A percentile compares a stretch with the other conserved stretches of the same genome.
phyloP scores from a whole-genome alignment of 148 eudicot species.

The Vaccinium darrowii region DNA sequence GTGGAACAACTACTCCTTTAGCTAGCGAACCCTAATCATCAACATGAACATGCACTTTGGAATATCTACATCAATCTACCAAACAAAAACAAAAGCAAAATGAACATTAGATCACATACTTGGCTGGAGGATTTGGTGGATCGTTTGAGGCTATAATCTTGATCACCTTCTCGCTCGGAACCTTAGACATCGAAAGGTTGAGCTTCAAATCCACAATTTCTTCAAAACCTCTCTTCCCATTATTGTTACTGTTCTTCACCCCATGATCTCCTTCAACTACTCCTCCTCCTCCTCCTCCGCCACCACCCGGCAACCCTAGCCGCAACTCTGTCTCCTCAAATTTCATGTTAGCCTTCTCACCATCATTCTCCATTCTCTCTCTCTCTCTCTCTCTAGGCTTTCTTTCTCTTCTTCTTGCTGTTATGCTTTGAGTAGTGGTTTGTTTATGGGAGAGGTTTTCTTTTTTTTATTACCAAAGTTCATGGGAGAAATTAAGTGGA shows the following conservation, averaged over 20 bases:
- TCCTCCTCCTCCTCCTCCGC: conserved; percentile 25
- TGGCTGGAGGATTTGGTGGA: conserved; percentile 45
- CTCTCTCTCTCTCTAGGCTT: not conserved
- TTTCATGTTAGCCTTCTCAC: conserved; percentile 12
- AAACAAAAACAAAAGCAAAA: not conserved
- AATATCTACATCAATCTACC: not conserved
- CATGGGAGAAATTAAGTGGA: not conserved
- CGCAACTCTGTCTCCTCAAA: conserved; percentile 57
- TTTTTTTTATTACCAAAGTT: not conserved
- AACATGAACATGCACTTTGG: not conserved
- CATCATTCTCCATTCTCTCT: conserved; percentile 15
- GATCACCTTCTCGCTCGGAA: not conserved
- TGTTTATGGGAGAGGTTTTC: not conserved
- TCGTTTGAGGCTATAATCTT: conserved; percentile 12
- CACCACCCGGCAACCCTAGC: conserved; percentile 48
- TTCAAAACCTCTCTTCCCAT: conserved; percentile 49
- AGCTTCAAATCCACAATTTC: conserved; percentile 55
- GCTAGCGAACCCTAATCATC: not conserved
- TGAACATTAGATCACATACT: conserved; percentile 30
- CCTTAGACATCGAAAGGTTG: conserved; percentile 29
- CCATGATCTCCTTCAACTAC: not conserved
- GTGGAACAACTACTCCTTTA: no score
- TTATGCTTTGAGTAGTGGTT: not conserved
- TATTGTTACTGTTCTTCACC: conserved; percentile 18
- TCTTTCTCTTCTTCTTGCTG: not conserved